Conservation (phyloP, 2,329 filamentous ascomycete genomes). For the Hymenoscyphus albidus region DNA sequence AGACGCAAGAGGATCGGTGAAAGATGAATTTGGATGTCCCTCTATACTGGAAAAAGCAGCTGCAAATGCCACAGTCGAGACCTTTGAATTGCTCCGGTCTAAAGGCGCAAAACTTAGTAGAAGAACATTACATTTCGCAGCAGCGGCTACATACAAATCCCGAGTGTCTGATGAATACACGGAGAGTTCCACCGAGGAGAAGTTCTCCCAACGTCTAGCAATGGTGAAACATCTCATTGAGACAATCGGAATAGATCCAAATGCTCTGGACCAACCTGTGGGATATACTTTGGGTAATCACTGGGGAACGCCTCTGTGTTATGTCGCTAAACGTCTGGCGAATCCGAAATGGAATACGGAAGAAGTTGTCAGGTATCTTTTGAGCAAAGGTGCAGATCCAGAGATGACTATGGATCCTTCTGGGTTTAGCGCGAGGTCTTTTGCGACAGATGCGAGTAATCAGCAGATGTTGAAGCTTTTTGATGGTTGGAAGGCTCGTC, state of each 20-base stretch:
- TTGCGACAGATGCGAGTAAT: not conserved
- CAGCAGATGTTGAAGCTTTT: not conserved
- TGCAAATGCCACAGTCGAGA: not conserved
- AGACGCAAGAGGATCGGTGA: not conserved
- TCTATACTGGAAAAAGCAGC: not conserved
- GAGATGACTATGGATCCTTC: not conserved
- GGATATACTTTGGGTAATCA: not conserved
- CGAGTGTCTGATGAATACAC: not conserved
- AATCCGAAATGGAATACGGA: not conserved
- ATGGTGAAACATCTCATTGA: not conserved
- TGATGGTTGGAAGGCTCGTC: not conserved
- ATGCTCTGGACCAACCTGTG: not conserved
- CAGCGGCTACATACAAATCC: not conserved
- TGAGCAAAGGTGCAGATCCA: not conserved
- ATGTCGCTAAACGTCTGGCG: not conserved
- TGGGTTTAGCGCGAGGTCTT: not conserved
- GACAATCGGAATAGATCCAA: not conserved
- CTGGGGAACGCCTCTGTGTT: conserved; percentile 1
- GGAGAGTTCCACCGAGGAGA: not conserved
- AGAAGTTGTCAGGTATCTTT: not conserved
- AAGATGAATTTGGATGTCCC: not conserved
- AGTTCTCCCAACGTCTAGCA: not conserved
- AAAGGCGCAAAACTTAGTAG: not conserved
- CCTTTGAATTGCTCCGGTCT: not conserved
- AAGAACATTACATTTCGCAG: not conserved